Base-by-base conservation (phyloP, 169 alveolate genomes). In the Blepharisma undulans region DNA sequence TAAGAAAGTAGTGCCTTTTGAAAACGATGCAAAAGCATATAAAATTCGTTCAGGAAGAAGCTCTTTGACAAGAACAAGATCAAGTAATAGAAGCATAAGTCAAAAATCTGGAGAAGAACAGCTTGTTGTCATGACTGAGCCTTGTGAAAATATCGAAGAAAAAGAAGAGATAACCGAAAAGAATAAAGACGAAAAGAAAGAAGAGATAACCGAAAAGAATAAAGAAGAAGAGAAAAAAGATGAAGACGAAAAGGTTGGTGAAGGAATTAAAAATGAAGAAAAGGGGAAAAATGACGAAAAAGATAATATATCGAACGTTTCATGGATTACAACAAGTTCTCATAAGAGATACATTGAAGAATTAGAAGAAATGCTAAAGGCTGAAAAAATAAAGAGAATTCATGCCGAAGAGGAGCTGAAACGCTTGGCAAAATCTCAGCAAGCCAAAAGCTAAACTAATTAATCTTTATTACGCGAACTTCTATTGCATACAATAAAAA, bases 401-500 rank as follows among this genome's bases (percentile, higher is more conserved):
- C 33, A 30, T 25, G 71, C 36, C 22, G 89, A 82, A 82, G 77
- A 82, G 36, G 80, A 22, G 29, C 80, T 74, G 48, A 29, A 74
- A 74, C 36, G 80, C 29, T 3, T 74, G 33, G 33, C 30, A 8
- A 74, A 74, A 29, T 25, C 80, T 74, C 30, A 74, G 80, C 66
- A 48, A 18, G 12, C 66, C 21, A 48, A 48, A 48, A 48, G 12
- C 14, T 48, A 48, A 18, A 48, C 14, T 48, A 48, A 48, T 48
- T 48, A 48, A 48, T 48, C 66, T 48, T 48, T 48, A 87, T 85
- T 85, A 85, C 33, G 25, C 34, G 3, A 48, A 48, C 81, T 71
- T 30, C 21, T 21, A 77, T 25, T 22, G 30, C 72, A 48, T 77
- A 48, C 66, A 88, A 80, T 25, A 91, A 94, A 87, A 81, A 98